A percentile compares a stretch with the other conserved stretches of the same genome.
These are phyloP conservation scores for Exophiala mesophila DNA, from an alignment of 2,329 filamentous ascomycete species.

Conservation along the genomic window DNA sequence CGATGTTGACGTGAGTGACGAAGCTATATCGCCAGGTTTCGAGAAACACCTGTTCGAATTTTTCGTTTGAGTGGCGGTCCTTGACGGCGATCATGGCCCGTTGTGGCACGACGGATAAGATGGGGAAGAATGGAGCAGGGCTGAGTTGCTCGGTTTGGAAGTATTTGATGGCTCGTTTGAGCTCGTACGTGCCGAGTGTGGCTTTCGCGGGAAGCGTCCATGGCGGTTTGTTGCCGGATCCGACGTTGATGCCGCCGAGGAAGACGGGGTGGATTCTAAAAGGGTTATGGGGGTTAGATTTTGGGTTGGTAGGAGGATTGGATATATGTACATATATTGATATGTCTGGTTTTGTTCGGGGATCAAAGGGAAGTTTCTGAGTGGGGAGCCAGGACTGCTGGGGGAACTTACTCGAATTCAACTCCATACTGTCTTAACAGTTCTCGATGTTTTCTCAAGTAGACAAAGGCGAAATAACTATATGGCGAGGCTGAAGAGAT, in stretches of 20 bases:
- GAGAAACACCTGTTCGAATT: conserved; percentile 52
- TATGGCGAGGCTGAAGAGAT: conserved; percentile 57
- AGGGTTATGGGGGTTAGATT: no score
- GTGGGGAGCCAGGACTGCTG: no score
- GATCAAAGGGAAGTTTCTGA: no score
- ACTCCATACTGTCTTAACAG: conserved; percentile 56
- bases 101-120: conserved; percentile 52
- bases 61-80: conserved; percentile 44
- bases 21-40: conserved; percentile 60
- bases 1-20: conserved; percentile 56
- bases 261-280: conserved; percentile 67
- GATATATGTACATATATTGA: no score
- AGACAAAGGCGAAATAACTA: conserved; percentile 49
- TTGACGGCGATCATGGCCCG: conserved; percentile 65
- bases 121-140: conserved; percentile 36
- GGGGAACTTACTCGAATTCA: conserved; percentile 57
- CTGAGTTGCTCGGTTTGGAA: conserved; percentile 43
- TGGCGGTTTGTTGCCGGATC: conserved; percentile 66
- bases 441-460: conserved; percentile 54
- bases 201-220: conserved; percentile 66
- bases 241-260: conserved; percentile 61
- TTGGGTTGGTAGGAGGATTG: no score
- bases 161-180: conserved; percentile 46
- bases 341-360: no score
- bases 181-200: conserved; percentile 50